Base-by-base conservation (phyloP, 1,139 yeast genomes). In the Geotrichum restrictum region DNA sequence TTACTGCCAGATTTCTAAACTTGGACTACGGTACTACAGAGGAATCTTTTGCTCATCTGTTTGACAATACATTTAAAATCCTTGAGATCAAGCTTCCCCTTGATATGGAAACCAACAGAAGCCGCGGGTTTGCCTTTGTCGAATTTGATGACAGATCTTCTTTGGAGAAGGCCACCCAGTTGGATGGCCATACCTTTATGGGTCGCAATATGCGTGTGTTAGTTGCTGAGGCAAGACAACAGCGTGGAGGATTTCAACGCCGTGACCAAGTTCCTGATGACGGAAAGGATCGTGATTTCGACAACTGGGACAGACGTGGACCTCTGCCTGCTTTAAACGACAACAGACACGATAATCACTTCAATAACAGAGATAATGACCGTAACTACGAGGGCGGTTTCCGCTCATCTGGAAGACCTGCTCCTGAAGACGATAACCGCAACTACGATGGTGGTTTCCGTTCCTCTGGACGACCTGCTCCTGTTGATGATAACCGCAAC, bases 41-140 rank as follows among this genome's bases (percentile, higher is more conserved):
- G 68, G 81, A 75, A 32, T 80, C 76, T 43, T 76, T 93, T 57
- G 74, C 72, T 52, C 80, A 80, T 46, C 85, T 87, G 74, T 82
- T 91, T 58, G 54, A 52, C 7, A 56, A 52, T 38, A 84, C 81
- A 62, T 80, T 82, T 64, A 72, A 85, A 70, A 79, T 78, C 48
- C 75, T 76, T 46, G 82, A 86, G 54, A 78, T 89, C 56, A 73
- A 74, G 14, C 56, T 70, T 31, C 96, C 96, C 61, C 77, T 75
- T 63, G 96, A 88, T 69, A 71, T 71, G 56, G 76, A 72, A 56
- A 73, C 72, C 54, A 79, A 74, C 57, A 81, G 83, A 67, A 77
- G 88, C 59, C 84, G 81, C 68, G 96, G 96, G 40, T 85, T 82
- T 69, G 98, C 95, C 3, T 91, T 89, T 66, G 81, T 93, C 58